Percentiles rank a stretch among this genome's conserved stretches.
These are phyloP conservation scores for Acanthochlamys bracteata DNA, from an alignment of 106 monocot species.

Conservation along the genomic window DNA sequence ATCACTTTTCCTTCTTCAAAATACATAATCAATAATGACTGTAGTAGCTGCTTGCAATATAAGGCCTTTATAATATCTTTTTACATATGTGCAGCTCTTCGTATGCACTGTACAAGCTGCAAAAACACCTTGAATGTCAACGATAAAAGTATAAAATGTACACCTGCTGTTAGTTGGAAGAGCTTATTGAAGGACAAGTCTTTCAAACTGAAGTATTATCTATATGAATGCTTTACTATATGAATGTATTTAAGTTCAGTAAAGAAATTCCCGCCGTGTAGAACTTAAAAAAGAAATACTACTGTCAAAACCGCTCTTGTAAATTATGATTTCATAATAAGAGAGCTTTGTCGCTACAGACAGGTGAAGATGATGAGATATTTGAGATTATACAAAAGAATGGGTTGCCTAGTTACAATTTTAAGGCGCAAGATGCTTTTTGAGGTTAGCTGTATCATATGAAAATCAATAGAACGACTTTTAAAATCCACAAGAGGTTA, in stretches of 20 bases:
- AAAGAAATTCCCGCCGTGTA: neutral
- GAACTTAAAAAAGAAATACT: neutral
- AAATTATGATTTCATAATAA: conserved; percentile 17
- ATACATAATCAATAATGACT: too few relatives aligned
- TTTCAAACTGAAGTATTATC: neutral
- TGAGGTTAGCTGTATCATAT: conserved; percentile 19
- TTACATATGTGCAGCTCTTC: too few relatives aligned
- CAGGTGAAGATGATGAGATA: neutral
- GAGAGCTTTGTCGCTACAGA: neutral
- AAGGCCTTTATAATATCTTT: too few relatives aligned
- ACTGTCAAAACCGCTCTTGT: conserved; percentile 1
- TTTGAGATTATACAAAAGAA: conserved; percentile 22
- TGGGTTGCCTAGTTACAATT: conserved; percentile 25
- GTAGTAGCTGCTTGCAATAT: too few relatives aligned
- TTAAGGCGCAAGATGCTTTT: conserved; percentile 14
- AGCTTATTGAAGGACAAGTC: neutral
- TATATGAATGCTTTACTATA: too few relatives aligned
- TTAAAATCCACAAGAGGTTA: conserved; percentile 21
- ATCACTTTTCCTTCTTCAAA: too few relatives aligned
- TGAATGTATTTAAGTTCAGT: too few relatives aligned
- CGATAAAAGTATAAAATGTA: too few relatives aligned
- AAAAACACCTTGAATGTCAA: too few relatives aligned
- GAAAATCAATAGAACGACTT: conserved; percentile 14
- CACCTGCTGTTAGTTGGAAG: too few relatives aligned
- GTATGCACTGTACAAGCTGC: too few relatives aligned